Evolutionary conservation across 345 rosid genomes (phyloP).

Genomic region (Viola odorata): DNA sequence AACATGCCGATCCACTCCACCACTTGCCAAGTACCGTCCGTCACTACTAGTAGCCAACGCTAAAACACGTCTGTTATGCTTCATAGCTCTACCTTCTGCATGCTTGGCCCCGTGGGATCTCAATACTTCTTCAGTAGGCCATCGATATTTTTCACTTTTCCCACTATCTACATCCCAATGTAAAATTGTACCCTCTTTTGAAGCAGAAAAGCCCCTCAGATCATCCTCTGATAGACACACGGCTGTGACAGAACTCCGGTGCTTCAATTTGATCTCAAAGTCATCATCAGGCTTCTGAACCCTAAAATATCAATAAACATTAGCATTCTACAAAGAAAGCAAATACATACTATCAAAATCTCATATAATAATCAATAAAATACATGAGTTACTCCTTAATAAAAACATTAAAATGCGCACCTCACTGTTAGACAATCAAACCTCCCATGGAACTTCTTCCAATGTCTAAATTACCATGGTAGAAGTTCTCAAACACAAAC

Average conservation of each 20-base stretch:
- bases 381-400: neutral
- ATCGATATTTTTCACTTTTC: slow-evolving; percentile 52
- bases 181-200: slow-evolving; percentile 76
- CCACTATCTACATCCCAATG: slow-evolving; percentile 88
- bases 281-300: slow-evolving; percentile 60
- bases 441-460: too few relatives aligned
- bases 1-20: slow-evolving; percentile 92
- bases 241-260: slow-evolving; percentile 67
- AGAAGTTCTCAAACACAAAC: too few relatives aligned
- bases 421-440: too few relatives aligned
- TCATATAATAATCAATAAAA: neutral
- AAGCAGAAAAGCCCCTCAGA: slow-evolving; percentile 75
- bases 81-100: slow-evolving; percentile 59
- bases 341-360: neutral
- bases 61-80: slow-evolving; percentile 66
- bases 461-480: too few relatives aligned
- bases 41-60: slow-evolving; percentile 89
- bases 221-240: slow-evolving; percentile 88
- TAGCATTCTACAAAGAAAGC: slow-evolving; percentile 6
- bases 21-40: slow-evolving; percentile 89
- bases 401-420: too few relatives aligned
- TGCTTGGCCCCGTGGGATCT: slow-evolving; percentile 70
- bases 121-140: slow-evolving; percentile 71
- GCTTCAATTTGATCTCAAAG: slow-evolving; percentile 58
- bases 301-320: slow-evolving; percentile 34